Percentiles rank a stretch among this genome's conserved stretches.
Conservation (phyloP, 2,329 filamentous ascomycete genomes). For the Lecanosticta acicola region DNA sequence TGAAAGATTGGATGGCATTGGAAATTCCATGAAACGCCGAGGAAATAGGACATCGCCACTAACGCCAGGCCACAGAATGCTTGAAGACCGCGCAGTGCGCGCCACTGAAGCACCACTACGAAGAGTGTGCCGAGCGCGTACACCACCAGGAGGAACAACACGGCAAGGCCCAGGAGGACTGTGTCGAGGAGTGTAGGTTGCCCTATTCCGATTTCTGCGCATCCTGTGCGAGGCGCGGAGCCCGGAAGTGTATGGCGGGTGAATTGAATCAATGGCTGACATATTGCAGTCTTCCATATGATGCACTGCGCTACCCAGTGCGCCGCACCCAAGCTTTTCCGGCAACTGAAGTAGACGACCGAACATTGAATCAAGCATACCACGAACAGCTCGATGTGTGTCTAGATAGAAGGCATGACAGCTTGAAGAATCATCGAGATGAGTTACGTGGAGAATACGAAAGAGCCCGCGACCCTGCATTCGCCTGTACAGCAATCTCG, state of each 20-base stretch:
- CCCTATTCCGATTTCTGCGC: too few relatives aligned
- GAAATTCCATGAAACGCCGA: background rate
- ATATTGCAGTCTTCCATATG: conserved; percentile 82
- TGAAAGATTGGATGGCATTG: background rate
- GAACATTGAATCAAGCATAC: background rate
- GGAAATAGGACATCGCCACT: background rate
- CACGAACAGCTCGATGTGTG: background rate
- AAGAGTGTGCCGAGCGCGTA: conserved; percentile 95
- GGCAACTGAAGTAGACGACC: conserved; percentile 69
- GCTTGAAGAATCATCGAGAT: background rate
- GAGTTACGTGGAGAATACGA: too few relatives aligned
- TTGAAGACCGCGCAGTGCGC: conserved; percentile 78
- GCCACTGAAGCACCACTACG: conserved; percentile 92
- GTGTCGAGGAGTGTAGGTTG: conserved; percentile 98
- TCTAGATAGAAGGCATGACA: background rate
- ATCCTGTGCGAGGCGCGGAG: background rate
- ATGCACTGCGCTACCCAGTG: conserved; percentile 90
- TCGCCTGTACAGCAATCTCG: conserved; percentile 33
- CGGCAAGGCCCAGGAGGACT: conserved; percentile 81
- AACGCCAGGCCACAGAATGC: conserved; percentile 62
- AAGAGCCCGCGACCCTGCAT: conserved; percentile 8
- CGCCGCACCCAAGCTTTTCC: conserved; percentile 93
- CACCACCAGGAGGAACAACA: conserved; percentile 65
- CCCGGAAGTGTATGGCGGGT: background rate
- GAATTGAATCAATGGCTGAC: conserved; percentile 8